These are phyloP conservation scores for Solanum sitiens DNA, from an alignment of 257 asterid genomes.

Conservation along the genomic window DNA sequence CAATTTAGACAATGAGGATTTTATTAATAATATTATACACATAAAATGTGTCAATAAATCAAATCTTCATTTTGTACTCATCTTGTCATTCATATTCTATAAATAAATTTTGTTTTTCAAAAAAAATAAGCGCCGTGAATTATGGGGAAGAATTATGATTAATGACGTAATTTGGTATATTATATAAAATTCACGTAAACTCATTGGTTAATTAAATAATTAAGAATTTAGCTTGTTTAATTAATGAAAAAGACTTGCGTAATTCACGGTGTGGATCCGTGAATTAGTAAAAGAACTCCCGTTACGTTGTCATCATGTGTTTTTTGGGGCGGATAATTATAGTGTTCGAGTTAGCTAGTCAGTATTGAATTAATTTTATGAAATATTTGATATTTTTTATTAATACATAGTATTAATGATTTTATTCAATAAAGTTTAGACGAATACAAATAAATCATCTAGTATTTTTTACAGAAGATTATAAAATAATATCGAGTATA, in stretches of 20 bases:
- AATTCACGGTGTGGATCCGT: constrained; percentile 47
- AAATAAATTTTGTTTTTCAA: not conserved
- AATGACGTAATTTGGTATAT: not conserved
- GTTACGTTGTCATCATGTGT: not conserved
- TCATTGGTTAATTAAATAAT: not conserved
- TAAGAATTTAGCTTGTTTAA: not conserved
- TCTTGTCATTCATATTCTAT: not conserved
- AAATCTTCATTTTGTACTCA: not conserved
- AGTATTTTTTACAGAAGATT: not conserved
- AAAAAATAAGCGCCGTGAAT: not conserved
- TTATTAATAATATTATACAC: not conserved
- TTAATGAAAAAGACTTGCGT: constrained; percentile 42
- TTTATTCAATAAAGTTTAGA: not conserved
- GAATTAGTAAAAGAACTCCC: constrained; percentile 2
- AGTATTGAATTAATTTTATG: not conserved
- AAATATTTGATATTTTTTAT: not conserved
- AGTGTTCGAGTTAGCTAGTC: not conserved
- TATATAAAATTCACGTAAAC: not conserved
- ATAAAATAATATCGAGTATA: not conserved
- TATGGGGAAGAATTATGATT: constrained; percentile 5
- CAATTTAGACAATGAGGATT: not conserved
- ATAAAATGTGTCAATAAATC: not conserved
- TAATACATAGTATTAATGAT: not conserved
- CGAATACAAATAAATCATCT: not conserved
- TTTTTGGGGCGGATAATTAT: too few relatives aligned